These are phyloP conservation scores for Mycena maculata DNA, from an alignment of 768 basidiomycete species.

Conservation along the genomic window DNA sequence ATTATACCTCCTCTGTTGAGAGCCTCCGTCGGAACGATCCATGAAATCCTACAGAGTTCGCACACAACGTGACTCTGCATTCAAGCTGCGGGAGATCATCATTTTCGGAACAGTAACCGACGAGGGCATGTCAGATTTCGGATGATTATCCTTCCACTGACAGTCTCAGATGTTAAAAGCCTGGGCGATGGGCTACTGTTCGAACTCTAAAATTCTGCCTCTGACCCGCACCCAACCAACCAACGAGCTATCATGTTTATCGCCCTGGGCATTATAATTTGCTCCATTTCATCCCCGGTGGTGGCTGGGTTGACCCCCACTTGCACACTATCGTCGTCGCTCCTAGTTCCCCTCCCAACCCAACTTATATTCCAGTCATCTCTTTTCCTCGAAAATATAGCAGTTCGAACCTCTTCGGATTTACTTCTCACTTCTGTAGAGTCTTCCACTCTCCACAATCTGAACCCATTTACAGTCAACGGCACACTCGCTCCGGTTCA, in stretches of 20 bases:
- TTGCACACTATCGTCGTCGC: not conserved
- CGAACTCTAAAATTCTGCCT: no score
- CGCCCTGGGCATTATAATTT: not conserved
- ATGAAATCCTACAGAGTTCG: no score
- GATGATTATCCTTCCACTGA: no score
- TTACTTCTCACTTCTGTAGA: conserved; percentile 21
- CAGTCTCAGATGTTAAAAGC: no score
- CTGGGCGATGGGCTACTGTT: no score
- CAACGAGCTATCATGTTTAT: not conserved
- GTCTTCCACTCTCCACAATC: conserved; percentile 13
- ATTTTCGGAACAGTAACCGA: no score
- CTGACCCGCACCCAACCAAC: no score
- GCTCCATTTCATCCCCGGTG: not conserved
- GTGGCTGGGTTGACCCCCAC: not conserved
- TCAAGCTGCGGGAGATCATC: no score
- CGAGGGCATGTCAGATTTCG: no score
- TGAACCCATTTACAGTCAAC: conserved; percentile 13
- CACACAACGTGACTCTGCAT: no score
- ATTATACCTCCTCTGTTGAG: no score
- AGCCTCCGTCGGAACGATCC: no score
- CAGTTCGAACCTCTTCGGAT: conserved; percentile 3
- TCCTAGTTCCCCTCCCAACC: not conserved
- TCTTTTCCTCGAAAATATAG: conserved; percentile 26
- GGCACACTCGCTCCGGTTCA: conserved; percentile 1
- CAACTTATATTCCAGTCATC: not conserved